These are phyloP conservation scores for Termitomyces sp. DNA, from an alignment of 768 basidiomycete species.

Conservation along the genomic window DNA sequence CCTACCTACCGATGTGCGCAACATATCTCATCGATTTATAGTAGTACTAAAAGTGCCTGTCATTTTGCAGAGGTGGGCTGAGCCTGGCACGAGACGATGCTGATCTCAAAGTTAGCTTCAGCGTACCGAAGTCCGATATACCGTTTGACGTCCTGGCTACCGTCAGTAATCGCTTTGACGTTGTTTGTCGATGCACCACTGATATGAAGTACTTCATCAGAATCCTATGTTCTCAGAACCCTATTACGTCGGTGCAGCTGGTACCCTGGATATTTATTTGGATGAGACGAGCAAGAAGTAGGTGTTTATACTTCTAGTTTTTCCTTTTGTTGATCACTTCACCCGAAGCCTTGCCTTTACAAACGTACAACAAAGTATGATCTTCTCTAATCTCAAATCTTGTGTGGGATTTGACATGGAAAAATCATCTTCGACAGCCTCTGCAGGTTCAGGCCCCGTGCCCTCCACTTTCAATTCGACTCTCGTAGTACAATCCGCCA, in stretches of 20 bases:
- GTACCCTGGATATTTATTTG: constrained; percentile 9
- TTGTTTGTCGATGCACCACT: background rate
- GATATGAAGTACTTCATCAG: constrained; percentile 16
- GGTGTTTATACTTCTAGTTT: background rate
- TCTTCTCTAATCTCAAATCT: background rate
- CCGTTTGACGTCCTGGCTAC: constrained; percentile 30
- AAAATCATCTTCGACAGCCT: constrained; percentile 19
- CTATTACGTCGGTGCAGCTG: constrained; percentile 32
- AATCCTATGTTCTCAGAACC: constrained; percentile 32
- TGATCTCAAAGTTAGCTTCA: constrained; percentile 28
- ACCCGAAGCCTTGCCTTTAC: constrained; percentile 26
- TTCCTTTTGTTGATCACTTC: background rate
- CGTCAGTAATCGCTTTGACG: constrained; percentile 21
- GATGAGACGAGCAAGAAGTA: constrained; percentile 16
- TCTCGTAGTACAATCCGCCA: constrained; percentile 33
- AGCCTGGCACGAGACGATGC: constrained; percentile 22
- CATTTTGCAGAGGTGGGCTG: constrained; percentile 25
- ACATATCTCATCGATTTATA: background rate
- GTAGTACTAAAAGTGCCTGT: background rate
- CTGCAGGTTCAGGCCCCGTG: constrained; percentile 25
- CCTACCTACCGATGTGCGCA: constrained; percentile 17
- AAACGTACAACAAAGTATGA: constrained; percentile 31
- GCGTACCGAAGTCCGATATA: constrained; percentile 14
- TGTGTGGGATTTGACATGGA: background rate
- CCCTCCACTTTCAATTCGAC: constrained; percentile 11